phyloP scores from a whole-genome alignment of 1,139 yeast species.

The Spencermartinsiella ligniputridi region DNA sequence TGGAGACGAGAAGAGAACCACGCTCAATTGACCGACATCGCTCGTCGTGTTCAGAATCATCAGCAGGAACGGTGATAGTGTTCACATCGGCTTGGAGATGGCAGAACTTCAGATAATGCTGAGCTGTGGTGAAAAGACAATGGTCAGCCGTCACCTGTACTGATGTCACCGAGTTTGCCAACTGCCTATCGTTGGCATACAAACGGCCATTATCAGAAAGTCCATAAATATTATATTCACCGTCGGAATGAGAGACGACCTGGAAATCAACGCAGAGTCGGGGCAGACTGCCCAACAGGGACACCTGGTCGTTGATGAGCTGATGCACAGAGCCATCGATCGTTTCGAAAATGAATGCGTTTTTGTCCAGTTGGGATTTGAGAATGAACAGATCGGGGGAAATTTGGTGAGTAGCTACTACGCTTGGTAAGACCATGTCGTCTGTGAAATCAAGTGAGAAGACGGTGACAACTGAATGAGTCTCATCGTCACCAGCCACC shows the following conservation, averaged over 20 bases:
- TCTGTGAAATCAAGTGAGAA: conserved; percentile 14
- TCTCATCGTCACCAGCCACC: conserved; percentile 48
- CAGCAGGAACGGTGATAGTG: conserved; percentile 31
- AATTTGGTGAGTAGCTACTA: conserved; percentile 9
- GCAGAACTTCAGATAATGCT: conserved; percentile 74
- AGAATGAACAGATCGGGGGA: conserved; percentile 42
- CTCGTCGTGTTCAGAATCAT: conserved; percentile 54
- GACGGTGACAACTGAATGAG: conserved; percentile 11
- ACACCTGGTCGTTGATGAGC: conserved; percentile 28
- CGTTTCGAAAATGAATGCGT: conserved; percentile 52
- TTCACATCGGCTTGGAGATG: conserved; percentile 51
- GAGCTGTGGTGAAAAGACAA: conserved; percentile 82
- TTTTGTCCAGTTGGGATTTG: conserved; percentile 53
- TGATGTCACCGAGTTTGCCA: conserved; percentile 83
- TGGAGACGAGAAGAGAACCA: conserved; percentile 77
- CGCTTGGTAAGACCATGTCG: conserved; percentile 4
- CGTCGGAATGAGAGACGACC: conserved; percentile 22
- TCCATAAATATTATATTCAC: conserved; percentile 55
- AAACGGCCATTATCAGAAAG: conserved; percentile 69
- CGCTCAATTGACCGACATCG: conserved; percentile 85
- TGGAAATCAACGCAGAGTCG: conserved; percentile 61
- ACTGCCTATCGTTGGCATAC: conserved; percentile 55
- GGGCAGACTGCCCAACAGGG: conserved; percentile 52
- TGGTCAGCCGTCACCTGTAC: conserved; percentile 68
- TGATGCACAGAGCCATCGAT: conserved; percentile 58